phyloP scores from a whole-genome alignment of 2,329 filamentous ascomycete genomes.

The Aspergillus sp. region DNA sequence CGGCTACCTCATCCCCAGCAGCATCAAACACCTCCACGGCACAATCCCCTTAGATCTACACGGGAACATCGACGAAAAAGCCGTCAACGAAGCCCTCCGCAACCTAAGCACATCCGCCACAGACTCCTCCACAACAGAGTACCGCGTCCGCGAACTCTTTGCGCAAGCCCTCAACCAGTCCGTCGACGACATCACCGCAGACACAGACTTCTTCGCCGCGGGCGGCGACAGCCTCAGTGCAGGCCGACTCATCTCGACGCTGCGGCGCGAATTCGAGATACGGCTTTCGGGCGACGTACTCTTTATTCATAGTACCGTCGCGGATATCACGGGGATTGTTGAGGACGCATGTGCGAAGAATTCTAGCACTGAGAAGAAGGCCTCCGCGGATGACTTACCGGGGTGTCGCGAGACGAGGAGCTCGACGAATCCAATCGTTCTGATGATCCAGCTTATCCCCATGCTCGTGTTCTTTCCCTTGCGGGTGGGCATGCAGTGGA shows the following conservation, averaged over 20 bases:
- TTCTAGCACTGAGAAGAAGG: neutral
- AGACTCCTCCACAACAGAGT: conserved; percentile 36
- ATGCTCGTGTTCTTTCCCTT: conserved; percentile 56
- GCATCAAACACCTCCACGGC: conserved; percentile 38
- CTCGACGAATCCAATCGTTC: conserved; percentile 55
- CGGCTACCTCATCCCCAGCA: conserved; percentile 46
- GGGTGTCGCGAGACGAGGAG: conserved; percentile 42
- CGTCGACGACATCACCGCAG: conserved; percentile 43
- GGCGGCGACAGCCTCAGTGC: conserved; percentile 61
- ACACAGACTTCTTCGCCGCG: conserved; percentile 57
- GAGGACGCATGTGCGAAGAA: conserved; percentile 16
- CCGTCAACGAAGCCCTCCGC: conserved; percentile 34
- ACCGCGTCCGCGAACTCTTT: conserved; percentile 51
- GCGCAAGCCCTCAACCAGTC: conserved; percentile 51
- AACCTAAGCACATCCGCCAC: neutral
- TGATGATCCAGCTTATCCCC: conserved; percentile 58
- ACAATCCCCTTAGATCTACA: conserved; percentile 40
- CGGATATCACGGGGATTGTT: conserved; percentile 37
- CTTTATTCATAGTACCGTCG: conserved; percentile 55
- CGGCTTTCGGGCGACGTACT: conserved; percentile 57
- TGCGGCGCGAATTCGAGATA: conserved; percentile 56
- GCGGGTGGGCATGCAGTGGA: conserved; percentile 58
- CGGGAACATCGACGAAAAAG: conserved; percentile 41
- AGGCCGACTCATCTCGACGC: conserved; percentile 56
- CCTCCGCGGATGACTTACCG: conserved; percentile 14